These are phyloP conservation scores for Fraxinus dipetala DNA, from an alignment of 305 asterid genomes.

Conservation along the genomic window DNA sequence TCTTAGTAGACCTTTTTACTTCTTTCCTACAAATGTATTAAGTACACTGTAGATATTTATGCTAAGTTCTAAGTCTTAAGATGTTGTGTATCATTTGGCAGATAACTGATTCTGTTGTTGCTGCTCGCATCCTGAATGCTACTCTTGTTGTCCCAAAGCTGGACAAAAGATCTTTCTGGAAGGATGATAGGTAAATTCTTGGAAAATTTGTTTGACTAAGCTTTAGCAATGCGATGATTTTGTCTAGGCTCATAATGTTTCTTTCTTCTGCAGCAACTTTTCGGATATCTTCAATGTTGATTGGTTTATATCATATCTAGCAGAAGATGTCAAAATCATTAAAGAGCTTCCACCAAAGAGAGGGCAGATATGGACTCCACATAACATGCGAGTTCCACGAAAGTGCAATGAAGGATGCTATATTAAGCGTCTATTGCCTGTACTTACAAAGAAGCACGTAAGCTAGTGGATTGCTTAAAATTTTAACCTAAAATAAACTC, in stretches of 20 bases:
- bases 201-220: neutral
- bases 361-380: slow-evolving; percentile 69
- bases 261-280: slow-evolving; percentile 70
- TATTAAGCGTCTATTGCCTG: slow-evolving; percentile 65
- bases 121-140: slow-evolving; percentile 96
- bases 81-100: slow-evolving; percentile 27
- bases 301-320: slow-evolving; percentile 74
- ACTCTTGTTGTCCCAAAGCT: slow-evolving; percentile 86
- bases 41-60: neutral
- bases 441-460: slow-evolving; percentile 58
- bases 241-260: slow-evolving; percentile 26
- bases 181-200: slow-evolving; percentile 71
- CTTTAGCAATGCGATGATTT: slow-evolving; percentile 16
- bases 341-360: slow-evolving; percentile 79
- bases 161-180: slow-evolving; percentile 94
- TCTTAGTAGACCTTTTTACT: neutral
- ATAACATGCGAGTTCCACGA: slow-evolving; percentile 87
- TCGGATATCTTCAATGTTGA: slow-evolving; percentile 83
- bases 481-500: neutral
- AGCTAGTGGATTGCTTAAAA: slow-evolving; percentile 24
- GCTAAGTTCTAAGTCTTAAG: slow-evolving; percentile 20
- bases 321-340: slow-evolving; percentile 68
- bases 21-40: neutral
- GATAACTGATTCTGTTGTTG: slow-evolving; percentile 99
- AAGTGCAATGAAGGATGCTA: slow-evolving; percentile 86